These are phyloP conservation scores for Elaeagnus macrophylla DNA, from an alignment of 306 rosid genomes.

Conservation along the genomic window DNA sequence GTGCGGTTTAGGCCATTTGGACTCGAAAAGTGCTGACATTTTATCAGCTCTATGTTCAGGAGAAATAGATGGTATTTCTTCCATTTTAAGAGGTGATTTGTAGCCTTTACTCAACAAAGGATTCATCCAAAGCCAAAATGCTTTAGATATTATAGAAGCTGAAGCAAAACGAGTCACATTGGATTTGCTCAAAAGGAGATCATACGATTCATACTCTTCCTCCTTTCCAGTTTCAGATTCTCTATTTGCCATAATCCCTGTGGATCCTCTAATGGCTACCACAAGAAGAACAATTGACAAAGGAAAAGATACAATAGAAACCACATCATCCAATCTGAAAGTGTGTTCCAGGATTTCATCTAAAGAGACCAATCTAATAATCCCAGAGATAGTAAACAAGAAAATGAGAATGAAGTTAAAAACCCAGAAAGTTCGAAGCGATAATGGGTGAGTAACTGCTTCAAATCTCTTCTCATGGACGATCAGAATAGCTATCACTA, in stretches of 20 bases:
- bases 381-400: constrained; percentile 54
- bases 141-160: constrained; percentile 59
- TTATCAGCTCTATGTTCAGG: constrained; percentile 64
- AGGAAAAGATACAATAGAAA: constrained; percentile 50
- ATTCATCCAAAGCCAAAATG: constrained; percentile 87
- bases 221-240: constrained; percentile 18
- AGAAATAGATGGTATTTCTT: constrained; percentile 61
- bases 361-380: constrained; percentile 41
- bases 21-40: constrained; percentile 54
- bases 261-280: constrained; percentile 52
- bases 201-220: constrained; percentile 25
- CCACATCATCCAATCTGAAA: constrained; percentile 50
- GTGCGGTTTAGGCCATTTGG: constrained; percentile 68
- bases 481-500: constrained; percentile 37
- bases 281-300: constrained; percentile 41
- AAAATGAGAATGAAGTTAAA: constrained; percentile 32
- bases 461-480: constrained; percentile 52
- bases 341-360: constrained; percentile 18
- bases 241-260: constrained; percentile 34
- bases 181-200: constrained; percentile 24
- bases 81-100: constrained; percentile 46
- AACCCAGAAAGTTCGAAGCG: constrained; percentile 68
- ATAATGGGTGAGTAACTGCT: constrained; percentile 52
- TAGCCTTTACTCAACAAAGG: constrained; percentile 78
- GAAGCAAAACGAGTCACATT: constrained; percentile 67